Conservation (phyloP, 345 rosid species). For the Eucalyptus grandis region DNA sequence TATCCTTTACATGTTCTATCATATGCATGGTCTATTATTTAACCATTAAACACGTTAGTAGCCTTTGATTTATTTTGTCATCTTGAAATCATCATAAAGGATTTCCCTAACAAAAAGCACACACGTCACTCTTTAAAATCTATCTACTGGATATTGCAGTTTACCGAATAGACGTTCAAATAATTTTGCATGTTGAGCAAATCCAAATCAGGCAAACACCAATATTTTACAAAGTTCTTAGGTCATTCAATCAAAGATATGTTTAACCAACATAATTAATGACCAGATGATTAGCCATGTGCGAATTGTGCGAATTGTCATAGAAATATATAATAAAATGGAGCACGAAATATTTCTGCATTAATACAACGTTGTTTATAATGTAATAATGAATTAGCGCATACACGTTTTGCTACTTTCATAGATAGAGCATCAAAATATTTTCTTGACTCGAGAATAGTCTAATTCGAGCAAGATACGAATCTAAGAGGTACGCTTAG, state of each 20-base stretch:
- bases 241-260: background rate
- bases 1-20: too few relatives aligned
- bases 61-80: too few relatives aligned
- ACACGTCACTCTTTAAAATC: background rate
- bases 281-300: background rate
- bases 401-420: too few relatives aligned
- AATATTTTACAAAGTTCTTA: background rate
- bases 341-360: background rate
- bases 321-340: background rate
- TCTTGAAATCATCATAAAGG: too few relatives aligned
- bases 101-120: too few relatives aligned
- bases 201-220: background rate
- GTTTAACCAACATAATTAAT: background rate
- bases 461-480: background rate
- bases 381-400: background rate
- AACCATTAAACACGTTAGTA: too few relatives aligned
- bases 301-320: background rate
- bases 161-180: background rate
- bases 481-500: background rate
- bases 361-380: background rate
- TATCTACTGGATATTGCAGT: fast-evolving
- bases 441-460: background rate
- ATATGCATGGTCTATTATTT: too few relatives aligned
- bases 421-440: background rate
- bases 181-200: background rate